Evolutionary conservation across 345 rosid genomes (phyloP), one percentile per base, ranked within the genome.

Genomic region (Citrus medica): DNA sequence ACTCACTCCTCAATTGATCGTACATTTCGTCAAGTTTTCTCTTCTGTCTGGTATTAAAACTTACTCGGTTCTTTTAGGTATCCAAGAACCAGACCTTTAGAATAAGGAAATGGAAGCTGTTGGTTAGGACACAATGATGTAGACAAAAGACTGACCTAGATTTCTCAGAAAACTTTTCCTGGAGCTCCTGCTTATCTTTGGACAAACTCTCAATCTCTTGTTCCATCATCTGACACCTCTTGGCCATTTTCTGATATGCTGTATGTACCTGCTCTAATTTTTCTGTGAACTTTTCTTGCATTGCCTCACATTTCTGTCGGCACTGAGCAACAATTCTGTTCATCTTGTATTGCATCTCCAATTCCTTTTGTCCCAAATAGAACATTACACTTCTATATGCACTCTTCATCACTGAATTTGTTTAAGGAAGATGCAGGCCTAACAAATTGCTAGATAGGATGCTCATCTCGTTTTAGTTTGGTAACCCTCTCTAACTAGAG

Each of bases 21-120:
- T 96, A 94, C 97, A 96, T 96, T 85, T 96, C 99, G 80, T 96
- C 99, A 61, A 92, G 97, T 81, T 92, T 96, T 80, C 97, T 91
- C 93, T 96, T 96, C 88, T 92, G 97, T 84, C 98, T 94, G 92
- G 66, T 73, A 82, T 77, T 74, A 79, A 24, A 71, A 80, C 35
- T 4, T 71, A 28, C 24, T 51, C 27, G 28, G 59, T 61, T 67
- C 28, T 62, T 46, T 65, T 67, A 48, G 74, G 74, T 63, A 68
- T 70, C 66, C 79, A 71, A 38, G 56, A 76, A 35, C 46, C 12
- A 69, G 14, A 67, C 40, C 10, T n/a, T 63, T 51, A 56, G 22
- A 4, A 53, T 38, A 2, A 35, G 2, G 64, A 38, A 65, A 67
- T 46, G 69, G 24, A 79, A 65, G 25, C 30, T 75, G 71, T 19